phyloP scores from a whole-genome alignment of 1,284 basidiomycete genomes.

The Psilocybe mexicana region DNA sequence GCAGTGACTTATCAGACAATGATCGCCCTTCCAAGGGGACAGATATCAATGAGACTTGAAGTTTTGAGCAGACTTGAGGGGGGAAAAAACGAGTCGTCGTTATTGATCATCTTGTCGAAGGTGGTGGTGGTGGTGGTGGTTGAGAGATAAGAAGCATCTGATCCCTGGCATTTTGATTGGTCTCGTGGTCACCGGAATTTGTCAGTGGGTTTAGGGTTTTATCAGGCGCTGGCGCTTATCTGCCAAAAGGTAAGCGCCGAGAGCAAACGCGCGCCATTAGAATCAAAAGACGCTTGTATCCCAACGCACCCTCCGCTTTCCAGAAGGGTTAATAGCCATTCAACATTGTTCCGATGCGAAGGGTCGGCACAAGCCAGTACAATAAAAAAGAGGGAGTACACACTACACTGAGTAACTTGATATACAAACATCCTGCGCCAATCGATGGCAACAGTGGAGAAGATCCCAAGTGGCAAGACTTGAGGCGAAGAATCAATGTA shows the following conservation, averaged over 20 bases:
- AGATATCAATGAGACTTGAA: background rate
- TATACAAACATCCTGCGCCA: background rate
- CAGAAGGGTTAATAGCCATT: too few relatives aligned
- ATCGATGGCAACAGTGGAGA: background rate
- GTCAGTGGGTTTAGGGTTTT: slow-evolving; percentile 19
- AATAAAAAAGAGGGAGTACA: background rate
- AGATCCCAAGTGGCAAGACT: background rate
- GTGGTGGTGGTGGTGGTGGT: slow-evolving; percentile 20
- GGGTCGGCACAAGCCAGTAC: background rate
- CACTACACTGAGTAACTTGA: background rate
- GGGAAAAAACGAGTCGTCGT: background rate
- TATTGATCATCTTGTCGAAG: slow-evolving; percentile 5
- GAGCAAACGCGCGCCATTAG: background rate
- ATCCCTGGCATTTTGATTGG: slow-evolving; percentile 9
- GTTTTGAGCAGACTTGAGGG: background rate
- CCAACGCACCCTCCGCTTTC: too few relatives aligned
- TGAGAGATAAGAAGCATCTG: slow-evolving; percentile 13
- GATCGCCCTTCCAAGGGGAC: background rate
- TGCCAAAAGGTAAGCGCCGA: background rate
- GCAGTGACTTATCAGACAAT: background rate
- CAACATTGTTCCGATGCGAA: too few relatives aligned
- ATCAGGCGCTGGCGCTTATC: slow-evolving; percentile 7
- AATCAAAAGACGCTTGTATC: background rate
- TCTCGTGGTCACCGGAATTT: slow-evolving; percentile 15
- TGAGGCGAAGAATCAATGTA: background rate